phyloP scores from a whole-genome alignment of 106 monocot genomes.

The Amphibolis antarctica region DNA sequence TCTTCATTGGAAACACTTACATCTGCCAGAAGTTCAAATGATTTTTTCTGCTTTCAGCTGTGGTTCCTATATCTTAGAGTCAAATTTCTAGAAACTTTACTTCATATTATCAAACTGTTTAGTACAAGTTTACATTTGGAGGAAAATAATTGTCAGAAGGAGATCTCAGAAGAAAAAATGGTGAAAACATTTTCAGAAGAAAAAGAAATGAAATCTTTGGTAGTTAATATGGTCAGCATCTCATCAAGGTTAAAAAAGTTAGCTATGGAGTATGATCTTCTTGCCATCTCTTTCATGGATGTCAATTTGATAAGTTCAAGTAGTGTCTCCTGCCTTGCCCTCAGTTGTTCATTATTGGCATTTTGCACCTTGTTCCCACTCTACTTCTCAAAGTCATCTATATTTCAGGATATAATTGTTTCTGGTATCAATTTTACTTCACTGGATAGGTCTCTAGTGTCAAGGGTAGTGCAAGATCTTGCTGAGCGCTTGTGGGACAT shows the following conservation, averaged over 20 bases:
- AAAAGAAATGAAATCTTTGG: conserved; percentile 11
- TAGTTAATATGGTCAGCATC: conserved; percentile 17
- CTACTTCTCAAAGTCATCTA: conserved; percentile 16
- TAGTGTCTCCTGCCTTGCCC: conserved; percentile 45
- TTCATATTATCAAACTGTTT: conserved; percentile 33
- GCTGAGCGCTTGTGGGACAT: conserved; percentile 31
- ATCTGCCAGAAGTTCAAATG: conserved; percentile 13
- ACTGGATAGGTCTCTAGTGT: conserved; percentile 3
- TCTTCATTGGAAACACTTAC: conserved; percentile 43
- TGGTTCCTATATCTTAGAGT: conserved; percentile 78
- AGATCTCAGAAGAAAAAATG: neutral
- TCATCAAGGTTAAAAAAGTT: conserved; percentile 33
- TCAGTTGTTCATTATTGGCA: conserved; percentile 68
- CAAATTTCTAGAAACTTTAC: conserved; percentile 39
- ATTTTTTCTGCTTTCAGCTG: conserved; percentile 49
- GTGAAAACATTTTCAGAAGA: neutral
- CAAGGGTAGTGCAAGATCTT: conserved; percentile 37
- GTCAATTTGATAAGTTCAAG: conserved; percentile 43
- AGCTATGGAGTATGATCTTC: conserved; percentile 72
- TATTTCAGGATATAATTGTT: neutral
- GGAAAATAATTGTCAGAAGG: conserved; percentile 4
- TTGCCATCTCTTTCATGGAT: conserved; percentile 63
- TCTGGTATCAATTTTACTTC: conserved; percentile 1
- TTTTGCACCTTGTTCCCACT: conserved; percentile 51
- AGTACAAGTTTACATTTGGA: conserved; percentile 3